Conservation (phyloP, 2,329 filamentous ascomycete genomes). For the Botrytis medusae region DNA sequence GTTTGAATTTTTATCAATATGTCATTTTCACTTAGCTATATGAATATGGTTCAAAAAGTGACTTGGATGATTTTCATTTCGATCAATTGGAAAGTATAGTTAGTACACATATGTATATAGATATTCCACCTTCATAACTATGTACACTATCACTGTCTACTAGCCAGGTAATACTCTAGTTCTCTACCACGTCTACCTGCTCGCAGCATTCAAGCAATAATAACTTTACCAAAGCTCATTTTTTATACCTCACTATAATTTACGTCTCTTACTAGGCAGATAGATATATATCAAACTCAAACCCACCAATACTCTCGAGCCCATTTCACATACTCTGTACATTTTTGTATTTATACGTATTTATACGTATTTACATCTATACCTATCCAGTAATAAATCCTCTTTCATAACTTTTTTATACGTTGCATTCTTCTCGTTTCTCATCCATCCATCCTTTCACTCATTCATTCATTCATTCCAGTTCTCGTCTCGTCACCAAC, state of each 20-base stretch:
- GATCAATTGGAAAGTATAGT: neutral
- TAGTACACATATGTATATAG: neutral
- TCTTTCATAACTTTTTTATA: neutral
- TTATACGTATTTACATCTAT: too few species aligned
- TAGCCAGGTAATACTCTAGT: neutral
- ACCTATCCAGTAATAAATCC: neutral
- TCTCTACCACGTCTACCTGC: neutral
- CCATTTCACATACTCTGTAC: neutral
- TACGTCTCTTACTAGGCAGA: neutral
- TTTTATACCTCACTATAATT: neutral
- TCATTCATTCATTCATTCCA: neutral
- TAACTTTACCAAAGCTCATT: neutral
- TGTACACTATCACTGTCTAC: too few species aligned
- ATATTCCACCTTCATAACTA: neutral
- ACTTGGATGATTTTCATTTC: neutral
- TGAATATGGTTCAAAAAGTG: neutral
- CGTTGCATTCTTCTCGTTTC: neutral
- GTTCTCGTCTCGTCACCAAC: neutral
- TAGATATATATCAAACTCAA: neutral
- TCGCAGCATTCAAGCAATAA: neutral
- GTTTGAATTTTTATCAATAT: neutral
- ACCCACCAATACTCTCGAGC: neutral
- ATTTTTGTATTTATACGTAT: neutral
- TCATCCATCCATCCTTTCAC: too few species aligned
- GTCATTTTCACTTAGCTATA: too few species aligned